Evolutionary conservation across 257 asterid species (phyloP).

Genomic region (Rauvolfia tetraphylla): DNA sequence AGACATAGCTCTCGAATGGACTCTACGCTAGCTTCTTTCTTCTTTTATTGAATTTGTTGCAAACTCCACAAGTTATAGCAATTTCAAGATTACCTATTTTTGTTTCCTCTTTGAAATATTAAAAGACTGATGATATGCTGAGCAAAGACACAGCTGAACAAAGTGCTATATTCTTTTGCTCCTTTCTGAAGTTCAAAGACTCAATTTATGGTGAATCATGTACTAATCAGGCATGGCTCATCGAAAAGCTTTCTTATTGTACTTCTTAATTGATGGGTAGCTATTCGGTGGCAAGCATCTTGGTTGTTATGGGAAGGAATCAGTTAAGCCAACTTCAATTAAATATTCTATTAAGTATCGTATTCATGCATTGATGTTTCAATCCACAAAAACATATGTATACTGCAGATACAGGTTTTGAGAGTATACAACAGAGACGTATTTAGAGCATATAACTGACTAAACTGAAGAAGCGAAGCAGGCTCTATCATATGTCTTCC

Average conservation of each 20-base stretch:
- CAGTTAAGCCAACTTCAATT: background rate
- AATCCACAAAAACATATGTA: background rate
- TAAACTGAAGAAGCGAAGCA: background rate
- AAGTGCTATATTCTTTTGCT: background rate
- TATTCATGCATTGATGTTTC: background rate
- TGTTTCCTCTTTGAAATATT: background rate
- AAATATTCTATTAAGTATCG: background rate
- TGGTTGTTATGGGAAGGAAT: background rate
- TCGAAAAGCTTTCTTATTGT: background rate
- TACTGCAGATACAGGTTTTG: background rate
- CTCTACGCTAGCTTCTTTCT: too few relatives aligned
- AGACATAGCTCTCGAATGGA: too few relatives aligned
- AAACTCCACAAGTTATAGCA: background rate
- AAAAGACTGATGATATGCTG: background rate
- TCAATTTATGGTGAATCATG: background rate
- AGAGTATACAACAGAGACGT: background rate
- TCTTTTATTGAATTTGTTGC: too few relatives aligned
- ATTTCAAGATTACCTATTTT: background rate
- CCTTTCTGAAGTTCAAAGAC: background rate
- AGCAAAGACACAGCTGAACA: background rate
- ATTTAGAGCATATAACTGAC: background rate
- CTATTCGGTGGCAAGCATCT: background rate
- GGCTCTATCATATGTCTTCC: background rate
- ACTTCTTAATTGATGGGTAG: background rate
- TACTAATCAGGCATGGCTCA: background rate